phyloP scores from a whole-genome alignment of 1,139 yeast species.

The Spathaspora sp. region DNA sequence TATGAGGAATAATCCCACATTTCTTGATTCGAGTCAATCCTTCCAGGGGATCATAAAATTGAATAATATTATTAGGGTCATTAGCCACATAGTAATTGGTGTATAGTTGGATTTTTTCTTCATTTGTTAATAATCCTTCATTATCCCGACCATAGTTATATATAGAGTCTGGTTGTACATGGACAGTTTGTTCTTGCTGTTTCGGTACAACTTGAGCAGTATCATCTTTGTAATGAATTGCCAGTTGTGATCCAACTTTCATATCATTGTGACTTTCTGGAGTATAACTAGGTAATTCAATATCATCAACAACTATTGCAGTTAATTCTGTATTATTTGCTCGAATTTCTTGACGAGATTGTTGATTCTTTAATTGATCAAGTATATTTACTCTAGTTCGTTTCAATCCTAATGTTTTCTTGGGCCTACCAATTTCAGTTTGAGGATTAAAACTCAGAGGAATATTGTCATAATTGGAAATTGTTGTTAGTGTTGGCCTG shows the following conservation, averaged over 20 bases:
- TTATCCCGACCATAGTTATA: conserved; percentile 7
- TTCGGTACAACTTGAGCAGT: too few relatives aligned
- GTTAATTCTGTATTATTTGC: neutral
- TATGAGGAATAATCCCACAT: conserved; percentile 8
- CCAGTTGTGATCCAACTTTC: neutral
- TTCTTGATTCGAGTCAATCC: conserved; percentile 1
- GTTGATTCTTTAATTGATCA: conserved; percentile 14
- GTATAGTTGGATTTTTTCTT: conserved; percentile 32
- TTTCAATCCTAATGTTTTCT: conserved; percentile 19
- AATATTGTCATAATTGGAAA: neutral
- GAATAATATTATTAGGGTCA: conserved; percentile 18
- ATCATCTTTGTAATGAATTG: too few relatives aligned
- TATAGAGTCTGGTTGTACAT: neutral
- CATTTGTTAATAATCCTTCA: conserved; percentile 28
- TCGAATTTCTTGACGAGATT: neutral
- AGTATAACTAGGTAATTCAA: neutral
- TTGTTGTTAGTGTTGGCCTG: neutral
- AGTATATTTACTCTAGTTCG: conserved; percentile 13
- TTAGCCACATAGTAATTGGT: conserved; percentile 30
- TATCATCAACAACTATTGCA: neutral
- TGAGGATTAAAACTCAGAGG: neutral
- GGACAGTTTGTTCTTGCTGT: too few relatives aligned
- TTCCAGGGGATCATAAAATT: conserved; percentile 23
- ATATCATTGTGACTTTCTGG: conserved; percentile 1
- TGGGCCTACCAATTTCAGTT: conserved; percentile 2